Conservation (phyloP, 768 basidiomycete species). For the Podaxis pistillaris region DNA sequence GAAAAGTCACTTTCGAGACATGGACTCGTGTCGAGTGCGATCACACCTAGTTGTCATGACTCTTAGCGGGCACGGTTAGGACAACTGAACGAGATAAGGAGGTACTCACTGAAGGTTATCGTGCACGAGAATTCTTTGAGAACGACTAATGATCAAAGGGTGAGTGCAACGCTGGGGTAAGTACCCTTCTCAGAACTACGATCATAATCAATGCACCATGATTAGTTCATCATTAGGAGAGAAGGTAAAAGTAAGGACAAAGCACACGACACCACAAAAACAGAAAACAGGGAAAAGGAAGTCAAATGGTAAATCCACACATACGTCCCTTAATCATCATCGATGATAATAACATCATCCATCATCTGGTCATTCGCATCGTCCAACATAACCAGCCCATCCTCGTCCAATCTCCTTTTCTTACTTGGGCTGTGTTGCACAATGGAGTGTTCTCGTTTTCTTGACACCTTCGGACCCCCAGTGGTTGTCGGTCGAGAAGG, state of each 20-base stretch:
- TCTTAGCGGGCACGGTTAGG: too few species aligned
- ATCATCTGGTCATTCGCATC: conserved; percentile 49
- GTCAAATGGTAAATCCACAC: neutral
- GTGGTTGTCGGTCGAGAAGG: conserved; percentile 21
- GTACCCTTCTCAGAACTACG: too few species aligned
- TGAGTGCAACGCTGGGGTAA: too few species aligned
- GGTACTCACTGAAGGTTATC: too few species aligned
- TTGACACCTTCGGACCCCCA: conserved; percentile 14
- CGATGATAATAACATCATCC: conserved; percentile 34
- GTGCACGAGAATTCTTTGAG: too few species aligned
- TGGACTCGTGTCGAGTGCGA: too few species aligned
- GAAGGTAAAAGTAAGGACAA: neutral
- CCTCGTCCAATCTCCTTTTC: conserved; percentile 64
- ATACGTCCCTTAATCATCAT: conserved; percentile 17
- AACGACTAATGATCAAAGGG: too few species aligned
- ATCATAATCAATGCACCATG: conserved; percentile 16
- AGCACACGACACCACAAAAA: neutral
- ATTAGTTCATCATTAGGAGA: neutral
- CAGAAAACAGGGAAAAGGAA: neutral
- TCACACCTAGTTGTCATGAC: too few species aligned
- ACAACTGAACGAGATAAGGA: too few species aligned
- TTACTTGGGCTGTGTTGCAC: conserved; percentile 56
- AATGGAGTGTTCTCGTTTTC: conserved; percentile 21
- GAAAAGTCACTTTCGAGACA: too few species aligned
- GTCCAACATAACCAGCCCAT: conserved; percentile 71